Evolutionary conservation across 2,329 filamentous ascomycete species (phyloP).

Genomic region (Nothopassalora personata): DNA sequence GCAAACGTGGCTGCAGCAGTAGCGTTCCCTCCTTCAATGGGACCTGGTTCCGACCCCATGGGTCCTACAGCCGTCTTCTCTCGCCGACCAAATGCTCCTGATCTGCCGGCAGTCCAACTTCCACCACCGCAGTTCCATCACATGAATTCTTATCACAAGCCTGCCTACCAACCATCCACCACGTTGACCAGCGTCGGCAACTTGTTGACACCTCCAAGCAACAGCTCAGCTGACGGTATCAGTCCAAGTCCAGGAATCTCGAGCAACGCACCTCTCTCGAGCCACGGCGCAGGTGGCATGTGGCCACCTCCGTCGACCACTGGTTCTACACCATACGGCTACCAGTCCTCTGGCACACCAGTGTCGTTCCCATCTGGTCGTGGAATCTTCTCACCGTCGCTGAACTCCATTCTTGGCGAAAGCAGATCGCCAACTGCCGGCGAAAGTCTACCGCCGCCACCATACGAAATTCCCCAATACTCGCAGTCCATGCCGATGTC

Average conservation of each 20-base stretch:
- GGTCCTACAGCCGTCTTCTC: constrained; percentile 61
- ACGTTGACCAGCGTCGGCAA: constrained; percentile 52
- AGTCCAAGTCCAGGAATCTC: constrained; percentile 56
- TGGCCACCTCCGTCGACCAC: constrained; percentile 50
- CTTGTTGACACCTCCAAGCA: constrained; percentile 58
- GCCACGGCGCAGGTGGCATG: constrained; percentile 53
- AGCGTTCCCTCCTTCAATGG: constrained; percentile 57
- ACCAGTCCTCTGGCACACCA: constrained; percentile 41
- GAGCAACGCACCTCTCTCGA: constrained; percentile 56
- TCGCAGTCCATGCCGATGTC: constrained; percentile 53
- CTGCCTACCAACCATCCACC: constrained; percentile 36
- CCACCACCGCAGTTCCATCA: constrained; percentile 55
- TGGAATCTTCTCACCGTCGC: constrained; percentile 54
- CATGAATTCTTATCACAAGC: constrained; percentile 44
- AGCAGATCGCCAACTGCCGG: constrained; percentile 56
- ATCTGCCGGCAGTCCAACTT: constrained; percentile 64
- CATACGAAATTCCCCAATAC: constrained; percentile 62
- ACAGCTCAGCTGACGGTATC: constrained; percentile 56
- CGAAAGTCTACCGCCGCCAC: constrained; percentile 60
- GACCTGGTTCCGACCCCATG: constrained; percentile 56
- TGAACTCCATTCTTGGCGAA: constrained; percentile 49
- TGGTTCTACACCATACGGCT: constrained; percentile 53
- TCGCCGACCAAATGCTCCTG: constrained; percentile 63
- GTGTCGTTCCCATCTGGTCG: constrained; percentile 45
- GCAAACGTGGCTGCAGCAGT: constrained; percentile 60